These are phyloP conservation scores for Leccinum subfulvum DNA, from an alignment of 1,284 basidiomycete genomes.

Conservation along the genomic window DNA sequence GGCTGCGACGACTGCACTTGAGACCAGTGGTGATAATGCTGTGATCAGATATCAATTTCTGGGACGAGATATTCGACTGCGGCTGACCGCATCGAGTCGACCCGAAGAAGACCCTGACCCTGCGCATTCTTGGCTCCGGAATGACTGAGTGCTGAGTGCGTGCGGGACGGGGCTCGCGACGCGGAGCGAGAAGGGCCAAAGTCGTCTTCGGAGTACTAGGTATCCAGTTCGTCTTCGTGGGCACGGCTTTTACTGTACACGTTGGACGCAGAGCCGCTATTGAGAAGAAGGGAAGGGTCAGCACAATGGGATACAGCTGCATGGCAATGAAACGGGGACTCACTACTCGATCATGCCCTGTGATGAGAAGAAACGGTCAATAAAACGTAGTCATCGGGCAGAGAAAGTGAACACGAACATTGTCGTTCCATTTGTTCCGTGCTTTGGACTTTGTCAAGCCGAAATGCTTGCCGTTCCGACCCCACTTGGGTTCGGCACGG, in stretches of 20 bases:
- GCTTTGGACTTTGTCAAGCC: constrained; percentile 78
- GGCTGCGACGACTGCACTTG: background rate
- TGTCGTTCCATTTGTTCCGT: constrained; percentile 77
- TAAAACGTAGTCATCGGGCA: constrained; percentile 1
- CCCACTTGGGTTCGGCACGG: constrained; percentile 63
- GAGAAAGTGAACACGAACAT: constrained; percentile 42
- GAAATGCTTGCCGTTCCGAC: constrained; percentile 68
- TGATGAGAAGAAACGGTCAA: constrained; percentile 11
- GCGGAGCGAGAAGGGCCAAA: too few species aligned
- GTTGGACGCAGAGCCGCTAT: constrained; percentile 72
- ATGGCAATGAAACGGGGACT: constrained; percentile 36
- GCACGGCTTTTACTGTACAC: constrained; percentile 74
- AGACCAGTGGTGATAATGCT: too few species aligned
- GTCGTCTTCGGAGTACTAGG: too few species aligned
- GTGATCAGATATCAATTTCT: too few species aligned
- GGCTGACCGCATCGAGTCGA: constrained; percentile 26
- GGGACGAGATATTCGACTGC: constrained; percentile 18
- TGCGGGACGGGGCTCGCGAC: constrained; percentile 28
- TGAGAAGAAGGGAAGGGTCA: constrained; percentile 8
- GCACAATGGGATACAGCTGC: background rate
- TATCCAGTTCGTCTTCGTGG: constrained; percentile 66
- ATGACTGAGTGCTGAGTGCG: constrained; percentile 28
- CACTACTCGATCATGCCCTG: constrained; percentile 67
- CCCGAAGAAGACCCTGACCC: constrained; percentile 14
- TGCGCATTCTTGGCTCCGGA: constrained; percentile 32